These are phyloP conservation scores for Limnomonas spitsbergensis DNA, from an alignment of 139 green algal species.

Conservation along the genomic window DNA sequence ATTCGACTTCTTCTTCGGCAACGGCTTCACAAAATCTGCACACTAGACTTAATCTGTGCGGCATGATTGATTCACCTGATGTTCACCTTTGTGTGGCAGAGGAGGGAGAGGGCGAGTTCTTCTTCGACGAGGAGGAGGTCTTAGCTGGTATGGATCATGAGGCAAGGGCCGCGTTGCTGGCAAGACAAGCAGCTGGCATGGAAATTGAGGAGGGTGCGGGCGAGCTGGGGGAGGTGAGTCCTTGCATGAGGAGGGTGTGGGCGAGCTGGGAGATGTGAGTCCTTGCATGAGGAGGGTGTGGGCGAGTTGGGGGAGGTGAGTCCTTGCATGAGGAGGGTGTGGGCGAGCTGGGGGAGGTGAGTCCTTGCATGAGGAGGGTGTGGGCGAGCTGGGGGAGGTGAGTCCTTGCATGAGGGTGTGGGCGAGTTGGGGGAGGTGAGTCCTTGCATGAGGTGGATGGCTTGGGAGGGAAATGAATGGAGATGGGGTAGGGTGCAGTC, in stretches of 20 bases:
- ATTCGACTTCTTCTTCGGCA: too few species aligned
- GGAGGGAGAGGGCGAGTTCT: slow-evolving; percentile 30
- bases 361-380: background rate
- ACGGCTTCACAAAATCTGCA: too few species aligned
- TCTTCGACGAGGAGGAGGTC: slow-evolving; percentile 51
- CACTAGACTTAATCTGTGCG: too few species aligned
- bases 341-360: background rate
- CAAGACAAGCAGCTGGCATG: slow-evolving; percentile 28
- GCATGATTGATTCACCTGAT: too few species aligned
- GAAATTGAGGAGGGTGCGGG: slow-evolving; percentile 16
- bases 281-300: background rate
- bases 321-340: background rate
- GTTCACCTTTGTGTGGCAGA: background rate
- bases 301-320: background rate
- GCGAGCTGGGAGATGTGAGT: background rate
- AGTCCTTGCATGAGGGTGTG: background rate
- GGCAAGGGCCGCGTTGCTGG: slow-evolving; percentile 32
- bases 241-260: background rate
- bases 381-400: background rate
- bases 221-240: background rate
- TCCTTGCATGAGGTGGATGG: background rate
- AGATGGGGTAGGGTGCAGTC: background rate
- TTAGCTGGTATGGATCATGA: slow-evolving; percentile 33
- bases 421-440: background rate
- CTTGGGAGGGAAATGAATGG: background rate